phyloP scores from a whole-genome alignment of 2,329 filamentous ascomycete species.

The Blastomyces emzantsi region DNA sequence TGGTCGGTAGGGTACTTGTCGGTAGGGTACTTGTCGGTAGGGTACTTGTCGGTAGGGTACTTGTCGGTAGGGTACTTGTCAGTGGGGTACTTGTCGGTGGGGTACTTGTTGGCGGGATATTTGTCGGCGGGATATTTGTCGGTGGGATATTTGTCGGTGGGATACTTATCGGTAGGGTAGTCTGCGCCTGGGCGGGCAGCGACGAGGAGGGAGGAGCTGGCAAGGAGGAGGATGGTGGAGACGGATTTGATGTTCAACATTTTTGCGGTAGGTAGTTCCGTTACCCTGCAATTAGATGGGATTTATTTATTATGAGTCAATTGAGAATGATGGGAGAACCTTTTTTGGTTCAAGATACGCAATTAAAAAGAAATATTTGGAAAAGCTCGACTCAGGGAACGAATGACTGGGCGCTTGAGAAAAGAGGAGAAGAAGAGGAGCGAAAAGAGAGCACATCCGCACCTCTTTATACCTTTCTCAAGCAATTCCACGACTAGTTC shows the following conservation, averaged over 20 bases:
- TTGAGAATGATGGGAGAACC: not conserved
- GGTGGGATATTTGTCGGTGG: not conserved
- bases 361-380: not conserved
- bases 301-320: not conserved
- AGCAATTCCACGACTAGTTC: not conserved
- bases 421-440: not conserved
- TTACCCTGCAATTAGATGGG: not conserved
- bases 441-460: not conserved
- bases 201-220: conserved; percentile 19
- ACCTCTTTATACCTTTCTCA: conserved; percentile 1
- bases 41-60: no score
- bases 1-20: no score
- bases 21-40: no score
- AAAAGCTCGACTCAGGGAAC: not conserved
- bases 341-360: not conserved
- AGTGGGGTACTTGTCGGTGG: not conserved
- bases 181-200: conserved; percentile 13
- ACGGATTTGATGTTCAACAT: conserved; percentile 25
- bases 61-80: no score
- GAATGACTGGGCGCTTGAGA: not conserved
- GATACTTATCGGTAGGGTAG: not conserved
- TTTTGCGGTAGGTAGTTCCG: conserved; percentile 10
- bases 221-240: conserved; percentile 21
- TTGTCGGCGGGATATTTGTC: not conserved
- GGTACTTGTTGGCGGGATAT: not conserved